Evolutionary conservation across 1,284 basidiomycete genomes (phyloP).

Genomic region (Malassezia equina): DNA sequence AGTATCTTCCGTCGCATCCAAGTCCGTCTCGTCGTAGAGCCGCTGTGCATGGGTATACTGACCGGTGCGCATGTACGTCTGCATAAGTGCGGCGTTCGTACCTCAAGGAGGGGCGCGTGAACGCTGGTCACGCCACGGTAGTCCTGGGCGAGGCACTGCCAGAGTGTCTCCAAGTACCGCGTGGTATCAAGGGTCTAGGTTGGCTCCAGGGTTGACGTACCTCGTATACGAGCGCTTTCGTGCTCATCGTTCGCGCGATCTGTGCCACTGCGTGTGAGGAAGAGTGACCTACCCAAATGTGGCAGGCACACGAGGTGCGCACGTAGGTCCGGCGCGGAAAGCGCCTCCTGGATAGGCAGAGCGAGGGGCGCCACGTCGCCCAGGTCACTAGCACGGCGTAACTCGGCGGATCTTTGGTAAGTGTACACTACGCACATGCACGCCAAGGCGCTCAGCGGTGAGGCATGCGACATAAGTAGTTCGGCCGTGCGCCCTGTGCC

Average conservation of each 20-base stretch:
- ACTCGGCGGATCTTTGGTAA: slow-evolving; percentile 5
- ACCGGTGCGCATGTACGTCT: slow-evolving; percentile 1
- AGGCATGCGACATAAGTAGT: not conserved
- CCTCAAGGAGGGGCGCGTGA: slow-evolving; percentile 7
- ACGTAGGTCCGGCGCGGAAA: not conserved
- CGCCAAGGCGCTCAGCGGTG: not conserved
- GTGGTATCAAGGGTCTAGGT: not conserved
- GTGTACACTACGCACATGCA: not conserved
- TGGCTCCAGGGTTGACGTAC: not conserved
- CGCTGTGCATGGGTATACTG: not conserved
- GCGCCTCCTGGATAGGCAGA: not conserved
- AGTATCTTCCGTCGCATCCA: not conserved
- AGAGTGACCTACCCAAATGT: not conserved
- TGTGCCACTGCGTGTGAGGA: slow-evolving; percentile 1
- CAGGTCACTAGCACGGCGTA: not conserved
- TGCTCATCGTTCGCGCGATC: not conserved
- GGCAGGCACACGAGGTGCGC: slow-evolving; percentile 1
- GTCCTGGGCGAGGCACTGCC: not conserved
- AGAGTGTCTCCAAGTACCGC: not conserved
- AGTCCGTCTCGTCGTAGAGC: not conserved
- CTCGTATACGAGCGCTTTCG: not conserved
- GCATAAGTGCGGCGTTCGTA: not conserved
- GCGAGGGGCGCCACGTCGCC: not conserved
- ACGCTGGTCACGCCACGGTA: slow-evolving; percentile 5
- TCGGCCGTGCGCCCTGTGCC: slow-evolving; percentile 6